phyloP scores from a whole-genome alignment of 225 moss, liverwort and hornwort species.

The Takakia lepidozioides region DNA sequence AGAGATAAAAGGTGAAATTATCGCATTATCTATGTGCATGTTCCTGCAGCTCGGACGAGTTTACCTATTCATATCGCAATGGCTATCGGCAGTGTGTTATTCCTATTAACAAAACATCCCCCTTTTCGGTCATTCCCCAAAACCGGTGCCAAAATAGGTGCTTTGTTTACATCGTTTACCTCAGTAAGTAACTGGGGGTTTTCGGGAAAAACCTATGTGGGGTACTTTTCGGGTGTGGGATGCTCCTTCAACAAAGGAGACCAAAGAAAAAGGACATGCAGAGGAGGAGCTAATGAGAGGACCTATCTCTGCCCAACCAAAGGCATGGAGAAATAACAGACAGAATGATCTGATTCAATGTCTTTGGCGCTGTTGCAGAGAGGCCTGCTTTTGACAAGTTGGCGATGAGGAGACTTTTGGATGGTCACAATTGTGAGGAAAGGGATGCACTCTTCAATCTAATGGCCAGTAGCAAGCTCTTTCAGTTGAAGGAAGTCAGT shows the following conservation, averaged over 20 bases:
- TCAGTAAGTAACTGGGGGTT: neutral
- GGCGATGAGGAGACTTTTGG: constrained; percentile 58
- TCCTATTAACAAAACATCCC: neutral
- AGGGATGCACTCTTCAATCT: constrained; percentile 40
- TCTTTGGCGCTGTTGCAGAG: constrained; percentile 15
- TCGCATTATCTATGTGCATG: too few relatives aligned
- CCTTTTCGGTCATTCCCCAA: neutral
- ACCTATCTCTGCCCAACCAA: too few relatives aligned
- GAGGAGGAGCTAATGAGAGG: neutral
- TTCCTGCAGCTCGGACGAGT: neutral
- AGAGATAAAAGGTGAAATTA: too few relatives aligned
- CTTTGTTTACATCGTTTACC: constrained; percentile 2
- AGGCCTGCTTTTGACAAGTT: constrained; percentile 33
- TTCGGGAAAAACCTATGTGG: constrained; percentile 6
- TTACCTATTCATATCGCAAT: constrained; percentile 6
- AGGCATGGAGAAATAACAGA: neutral
- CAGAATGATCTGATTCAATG: neutral
- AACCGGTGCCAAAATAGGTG: constrained; percentile 1
- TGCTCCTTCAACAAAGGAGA: neutral
- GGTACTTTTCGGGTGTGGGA: constrained; percentile 7
- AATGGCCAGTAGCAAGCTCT: constrained; percentile 50
- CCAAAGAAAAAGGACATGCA: too few relatives aligned
- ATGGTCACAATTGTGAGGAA: constrained; percentile 57
- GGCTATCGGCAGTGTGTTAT: constrained; percentile 2
- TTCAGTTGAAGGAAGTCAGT: constrained; percentile 49